These are phyloP conservation scores for Corymbia maculata DNA, from an alignment of 345 rosid genomes.

Conservation along the genomic window DNA sequence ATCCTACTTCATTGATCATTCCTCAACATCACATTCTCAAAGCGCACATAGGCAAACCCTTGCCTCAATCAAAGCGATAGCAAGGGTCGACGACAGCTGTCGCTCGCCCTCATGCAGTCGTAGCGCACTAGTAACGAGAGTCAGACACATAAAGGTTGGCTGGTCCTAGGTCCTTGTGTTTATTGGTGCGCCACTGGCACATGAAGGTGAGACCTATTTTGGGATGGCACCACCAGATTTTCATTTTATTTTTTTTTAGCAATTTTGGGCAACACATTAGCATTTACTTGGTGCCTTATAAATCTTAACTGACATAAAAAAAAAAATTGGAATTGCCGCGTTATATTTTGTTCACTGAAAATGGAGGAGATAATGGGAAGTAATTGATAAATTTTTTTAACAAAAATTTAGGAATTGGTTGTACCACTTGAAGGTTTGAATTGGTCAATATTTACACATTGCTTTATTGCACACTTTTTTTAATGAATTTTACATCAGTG, in stretches of 20 bases:
- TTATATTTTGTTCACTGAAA: not conserved
- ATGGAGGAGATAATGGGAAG: not conserved
- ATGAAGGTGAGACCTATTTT: too few relatives aligned
- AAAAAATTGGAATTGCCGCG: too few relatives aligned
- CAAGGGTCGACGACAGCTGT: too few relatives aligned
- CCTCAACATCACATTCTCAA: not conserved
- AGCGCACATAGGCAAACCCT: not conserved
- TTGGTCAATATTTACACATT: too few relatives aligned
- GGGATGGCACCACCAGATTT: not conserved
- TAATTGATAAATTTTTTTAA: not conserved
- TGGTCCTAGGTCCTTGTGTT: not conserved
- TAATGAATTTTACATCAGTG: not conserved
- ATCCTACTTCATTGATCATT: fast-evolving
- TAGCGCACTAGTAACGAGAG: not conserved
- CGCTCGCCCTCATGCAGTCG: not conserved
- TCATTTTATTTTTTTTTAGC: not conserved
- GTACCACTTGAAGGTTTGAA: not conserved
- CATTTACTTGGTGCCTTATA: not conserved
- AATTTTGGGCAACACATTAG: not conserved
- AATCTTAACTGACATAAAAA: not conserved
- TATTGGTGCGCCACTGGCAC: not conserved
- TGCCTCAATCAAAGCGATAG: fast-evolving
- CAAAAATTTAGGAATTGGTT: too few relatives aligned
- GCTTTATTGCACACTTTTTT: too few relatives aligned
- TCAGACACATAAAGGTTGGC: not conserved